Base-by-base conservation (phyloP, 192 early-diverging fungal species). In the Gaertneriomyces sp. region DNA sequence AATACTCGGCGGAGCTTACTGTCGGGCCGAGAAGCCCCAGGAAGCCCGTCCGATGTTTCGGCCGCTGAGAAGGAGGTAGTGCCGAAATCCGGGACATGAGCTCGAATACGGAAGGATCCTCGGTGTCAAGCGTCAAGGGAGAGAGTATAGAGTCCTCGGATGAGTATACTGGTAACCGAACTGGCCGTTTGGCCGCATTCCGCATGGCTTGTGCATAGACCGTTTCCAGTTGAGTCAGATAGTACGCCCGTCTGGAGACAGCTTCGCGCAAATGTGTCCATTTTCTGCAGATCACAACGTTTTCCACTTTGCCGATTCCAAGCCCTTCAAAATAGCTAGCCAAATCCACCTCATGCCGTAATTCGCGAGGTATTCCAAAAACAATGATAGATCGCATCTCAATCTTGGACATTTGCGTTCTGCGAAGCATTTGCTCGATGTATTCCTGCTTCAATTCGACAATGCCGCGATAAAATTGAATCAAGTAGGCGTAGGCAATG, bases 231-330 rank as follows among this genome's bases (percentile, higher is more conserved):
- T 77, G 42, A 17, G 63, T 63, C 8, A 84, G 53, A 52, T 74
- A 84, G 16, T 70, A 67, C 44, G 66, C 52, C 4, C 82, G 73
- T n/a, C 74, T 75, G 45, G 56, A 45, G 5, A 83, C 70, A 2
- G 81, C 78, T 10, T 70, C 57, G 33, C 80, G 69, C 51, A 84
- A 60, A 58, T 71, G 77, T 14, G 76, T 66, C 79, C 81, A 84
- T 47, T 80, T 84, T 19, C 82, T 59, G 57, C 80, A 82, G 25
- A 84, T 59, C 4, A 84, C 81, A 0, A 83, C 81, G 49, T 78
- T 79, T 58, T 84, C 80, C 33, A 84, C 82, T 40, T 62, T 66
- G 9, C 82, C 82, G 58, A 84, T 66, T 14, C 76, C 71, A 0
- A 84, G 68, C 33, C 49, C 56, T 25, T 84, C 73, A 63, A 82